Percentiles rank a stretch among this genome's conserved stretches.
phyloP scores from a whole-genome alignment of 2,329 filamentous ascomycete species.

The Aspergillus udagawae region DNA sequence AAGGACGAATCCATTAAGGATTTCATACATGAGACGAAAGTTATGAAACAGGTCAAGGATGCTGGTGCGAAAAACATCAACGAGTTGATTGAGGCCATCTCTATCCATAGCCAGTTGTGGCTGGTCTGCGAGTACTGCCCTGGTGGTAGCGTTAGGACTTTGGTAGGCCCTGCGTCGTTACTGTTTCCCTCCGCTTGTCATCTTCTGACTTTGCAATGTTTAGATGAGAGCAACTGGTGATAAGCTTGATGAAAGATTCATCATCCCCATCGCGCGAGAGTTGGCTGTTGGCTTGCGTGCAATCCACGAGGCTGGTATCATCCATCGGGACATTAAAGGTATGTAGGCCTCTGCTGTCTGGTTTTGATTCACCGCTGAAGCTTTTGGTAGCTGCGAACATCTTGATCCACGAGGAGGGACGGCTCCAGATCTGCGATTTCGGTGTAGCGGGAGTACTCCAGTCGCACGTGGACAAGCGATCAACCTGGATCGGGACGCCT shows the following conservation, averaged over 20 bases:
- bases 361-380: background rate
- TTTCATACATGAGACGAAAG: conserved; percentile 60
- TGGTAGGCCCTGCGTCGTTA: conserved; percentile 45
- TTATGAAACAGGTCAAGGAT: conserved; percentile 60
- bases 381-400: conserved; percentile 54
- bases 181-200: conserved; percentile 3
- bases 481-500: conserved; percentile 62
- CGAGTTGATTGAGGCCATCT: conserved; percentile 60
- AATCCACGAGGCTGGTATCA: conserved; percentile 62
- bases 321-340: conserved; percentile 64
- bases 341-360: conserved; percentile 7
- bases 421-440: conserved; percentile 62
- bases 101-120: conserved; percentile 63
- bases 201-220: conserved; percentile 15
- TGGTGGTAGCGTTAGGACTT: conserved; percentile 61
- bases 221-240: conserved; percentile 48
- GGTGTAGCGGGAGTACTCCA: conserved; percentile 62
- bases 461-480: conserved; percentile 56
- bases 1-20: conserved; percentile 49
- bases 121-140: conserved; percentile 64
- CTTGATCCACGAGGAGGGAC: conserved; percentile 60
- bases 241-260: conserved; percentile 56
- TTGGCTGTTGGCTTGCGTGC: conserved; percentile 58
- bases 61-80: conserved; percentile 61
- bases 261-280: conserved; percentile 62